phyloP scores from a whole-genome alignment of 2,329 filamentous ascomycete genomes.

The Fusarium chlamydosporum region DNA sequence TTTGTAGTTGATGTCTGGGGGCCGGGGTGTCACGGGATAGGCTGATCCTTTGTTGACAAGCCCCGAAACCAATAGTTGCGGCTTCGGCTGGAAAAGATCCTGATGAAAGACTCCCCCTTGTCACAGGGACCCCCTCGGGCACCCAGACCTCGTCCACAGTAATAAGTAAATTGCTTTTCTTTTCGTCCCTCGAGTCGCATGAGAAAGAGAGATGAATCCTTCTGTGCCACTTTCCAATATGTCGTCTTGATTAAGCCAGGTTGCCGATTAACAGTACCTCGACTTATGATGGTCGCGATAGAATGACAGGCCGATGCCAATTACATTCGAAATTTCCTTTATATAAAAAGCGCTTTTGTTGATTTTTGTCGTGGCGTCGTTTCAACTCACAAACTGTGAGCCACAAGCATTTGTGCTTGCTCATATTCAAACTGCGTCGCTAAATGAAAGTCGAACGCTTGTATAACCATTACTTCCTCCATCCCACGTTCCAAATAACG shows the following conservation, averaged over 20 bases:
- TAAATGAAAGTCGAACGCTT: constrained; percentile 28
- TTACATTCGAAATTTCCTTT: constrained; percentile 32
- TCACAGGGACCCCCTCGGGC: constrained; percentile 17
- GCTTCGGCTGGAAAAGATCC: constrained; percentile 10
- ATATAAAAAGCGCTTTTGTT: constrained; percentile 40
- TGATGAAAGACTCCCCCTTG: constrained; percentile 21
- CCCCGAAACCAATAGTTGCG: constrained; percentile 30
- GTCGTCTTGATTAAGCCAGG: constrained; percentile 10
- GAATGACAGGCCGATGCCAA: constrained; percentile 25
- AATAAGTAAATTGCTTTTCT: constrained; percentile 46
- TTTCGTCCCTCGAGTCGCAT: constrained; percentile 36
- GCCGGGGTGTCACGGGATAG: constrained; percentile 39
- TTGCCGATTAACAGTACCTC: constrained; percentile 14
- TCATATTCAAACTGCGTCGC: constrained; percentile 37
- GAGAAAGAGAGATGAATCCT: constrained; percentile 17
- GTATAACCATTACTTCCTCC: constrained; percentile 64
- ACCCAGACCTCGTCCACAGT: constrained; percentile 26
- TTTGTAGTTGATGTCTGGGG: constrained; percentile 22
- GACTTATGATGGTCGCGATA: constrained; percentile 18
- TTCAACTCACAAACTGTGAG: constrained; percentile 39
- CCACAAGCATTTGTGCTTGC: constrained; percentile 39
- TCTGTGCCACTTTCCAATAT: constrained; percentile 38
- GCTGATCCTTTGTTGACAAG: constrained; percentile 30
- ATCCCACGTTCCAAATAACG: constrained; percentile 79
- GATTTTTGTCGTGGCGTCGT: constrained; percentile 40